phyloP scores from a whole-genome alignment of 371 early-diverging fungal species.

The Mortierella sp. region DNA sequence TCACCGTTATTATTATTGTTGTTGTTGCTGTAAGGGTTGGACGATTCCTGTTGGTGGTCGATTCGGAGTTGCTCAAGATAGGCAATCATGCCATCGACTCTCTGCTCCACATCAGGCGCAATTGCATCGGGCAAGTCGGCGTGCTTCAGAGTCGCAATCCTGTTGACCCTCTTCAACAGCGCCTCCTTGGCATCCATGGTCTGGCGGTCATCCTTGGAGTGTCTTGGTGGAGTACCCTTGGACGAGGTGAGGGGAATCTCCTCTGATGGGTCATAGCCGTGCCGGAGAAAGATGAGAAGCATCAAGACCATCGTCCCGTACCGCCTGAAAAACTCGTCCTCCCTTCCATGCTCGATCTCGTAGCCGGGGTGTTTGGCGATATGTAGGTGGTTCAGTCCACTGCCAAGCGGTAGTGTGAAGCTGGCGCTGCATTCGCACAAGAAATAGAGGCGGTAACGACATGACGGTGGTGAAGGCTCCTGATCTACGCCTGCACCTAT shows the following conservation, averaged over 20 bases:
- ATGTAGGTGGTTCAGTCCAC: slow-evolving; percentile 52
- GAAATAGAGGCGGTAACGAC: slow-evolving; percentile 41
- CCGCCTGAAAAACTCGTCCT: slow-evolving; percentile 36
- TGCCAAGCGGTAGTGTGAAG: slow-evolving; percentile 50
- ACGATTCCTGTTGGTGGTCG: slow-evolving; percentile 12
- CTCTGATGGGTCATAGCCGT: slow-evolving; percentile 28
- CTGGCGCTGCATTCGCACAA: slow-evolving; percentile 45
- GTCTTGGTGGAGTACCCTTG: background rate
- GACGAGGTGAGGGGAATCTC: background rate
- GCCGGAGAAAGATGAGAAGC: slow-evolving; percentile 42
- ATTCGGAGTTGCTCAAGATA: slow-evolving; percentile 38
- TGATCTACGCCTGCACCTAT: background rate
- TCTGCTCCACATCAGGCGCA: slow-evolving; percentile 22
- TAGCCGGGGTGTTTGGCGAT: slow-evolving; percentile 51
- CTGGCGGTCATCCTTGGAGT: slow-evolving; percentile 5
- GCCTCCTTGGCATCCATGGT: slow-evolving; percentile 1
- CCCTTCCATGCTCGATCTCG: slow-evolving; percentile 24
- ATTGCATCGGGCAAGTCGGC: slow-evolving; percentile 46
- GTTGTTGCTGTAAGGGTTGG: background rate
- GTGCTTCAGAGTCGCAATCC: slow-evolving; percentile 21
- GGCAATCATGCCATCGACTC: slow-evolving; percentile 36
- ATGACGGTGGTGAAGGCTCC: background rate
- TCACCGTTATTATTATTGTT: background rate
- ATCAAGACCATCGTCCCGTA: slow-evolving; percentile 38
- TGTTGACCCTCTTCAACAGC: slow-evolving; percentile 15